A percentile compares a stretch with the other conserved stretches of the same genome.
phyloP scores from a whole-genome alignment of 2,329 filamentous ascomycete species.

The Exophiala aquamarina region DNA sequence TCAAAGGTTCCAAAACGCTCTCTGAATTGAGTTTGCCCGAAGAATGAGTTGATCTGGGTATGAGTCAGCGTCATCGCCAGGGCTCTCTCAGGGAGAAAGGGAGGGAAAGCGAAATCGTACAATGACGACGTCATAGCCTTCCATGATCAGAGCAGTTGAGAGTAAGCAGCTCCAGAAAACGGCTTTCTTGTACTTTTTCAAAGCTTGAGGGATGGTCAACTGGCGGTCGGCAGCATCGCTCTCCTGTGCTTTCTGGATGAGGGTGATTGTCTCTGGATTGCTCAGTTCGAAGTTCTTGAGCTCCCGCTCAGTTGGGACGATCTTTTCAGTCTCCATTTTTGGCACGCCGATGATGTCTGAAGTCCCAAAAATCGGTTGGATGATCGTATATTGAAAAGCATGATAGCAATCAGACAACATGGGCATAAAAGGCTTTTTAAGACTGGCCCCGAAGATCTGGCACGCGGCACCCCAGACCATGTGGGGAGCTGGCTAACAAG shows the following conservation, averaged over 20 bases:
- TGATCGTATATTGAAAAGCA: no score
- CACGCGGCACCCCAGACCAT: no score
- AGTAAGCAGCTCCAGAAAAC: constrained; percentile 28
- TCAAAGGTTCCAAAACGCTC: constrained; percentile 11
- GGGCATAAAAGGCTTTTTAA: no score
- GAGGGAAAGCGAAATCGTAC: constrained; percentile 19
- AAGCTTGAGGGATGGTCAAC: constrained; percentile 22
- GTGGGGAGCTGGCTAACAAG: no score
- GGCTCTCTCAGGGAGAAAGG: no score
- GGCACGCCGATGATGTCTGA: no score
- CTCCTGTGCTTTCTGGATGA: constrained; percentile 13
- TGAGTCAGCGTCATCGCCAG: no score
- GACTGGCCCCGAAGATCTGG: no score
- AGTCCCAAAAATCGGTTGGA: no score
- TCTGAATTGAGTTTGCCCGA: constrained; percentile 13
- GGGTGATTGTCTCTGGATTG: constrained; percentile 2
- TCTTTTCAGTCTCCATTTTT: no score
- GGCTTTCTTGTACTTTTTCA: constrained; percentile 28
- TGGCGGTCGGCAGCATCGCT: constrained; percentile 22
- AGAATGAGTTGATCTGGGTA: constrained; percentile 14
- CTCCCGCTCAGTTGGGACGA: no score
- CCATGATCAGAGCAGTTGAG: constrained; percentile 28
- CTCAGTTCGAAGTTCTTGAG: background rate
- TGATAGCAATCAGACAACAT: no score
- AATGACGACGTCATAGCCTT: constrained; percentile 30